Evolutionary conservation across 1,284 basidiomycete genomes (phyloP).

Genomic region (Rhodotorula mucilaginosa): DNA sequence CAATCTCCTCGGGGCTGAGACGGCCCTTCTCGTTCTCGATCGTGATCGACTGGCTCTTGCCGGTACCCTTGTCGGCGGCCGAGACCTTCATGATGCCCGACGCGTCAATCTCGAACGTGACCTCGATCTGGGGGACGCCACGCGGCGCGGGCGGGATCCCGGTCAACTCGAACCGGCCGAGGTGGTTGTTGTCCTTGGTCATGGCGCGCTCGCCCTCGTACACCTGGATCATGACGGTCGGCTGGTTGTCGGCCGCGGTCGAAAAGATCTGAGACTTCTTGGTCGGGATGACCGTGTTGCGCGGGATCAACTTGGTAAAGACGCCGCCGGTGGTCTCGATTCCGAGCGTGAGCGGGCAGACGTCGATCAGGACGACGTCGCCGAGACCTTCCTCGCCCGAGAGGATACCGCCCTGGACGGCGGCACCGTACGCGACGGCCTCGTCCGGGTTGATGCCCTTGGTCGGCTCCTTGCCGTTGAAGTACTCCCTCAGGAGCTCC

Average conservation of each 20-base stretch:
- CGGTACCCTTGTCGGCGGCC: slow-evolving; percentile 91
- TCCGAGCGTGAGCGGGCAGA: slow-evolving; percentile 93
- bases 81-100: slow-evolving; percentile 52
- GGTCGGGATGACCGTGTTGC: slow-evolving; percentile 97
- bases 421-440: slow-evolving; percentile 95
- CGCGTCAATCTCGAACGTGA: slow-evolving; percentile 86
- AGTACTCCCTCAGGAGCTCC: slow-evolving; percentile 91
- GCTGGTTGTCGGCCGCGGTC: slow-evolving; percentile 88
- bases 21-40: slow-evolving; percentile 61
- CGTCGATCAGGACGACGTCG: slow-evolving; percentile 92
- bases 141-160: slow-evolving; percentile 91
- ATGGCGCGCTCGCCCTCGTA: slow-evolving; percentile 99
- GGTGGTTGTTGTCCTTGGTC: slow-evolving; percentile 97
- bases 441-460: slow-evolving; percentile 95
- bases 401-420: slow-evolving; percentile 97
- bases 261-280: slow-evolving; percentile 99
- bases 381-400: slow-evolving; percentile 98
- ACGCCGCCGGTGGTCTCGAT: slow-evolving; percentile 99
- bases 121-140: slow-evolving; percentile 92
- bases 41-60: slow-evolving; percentile 56
- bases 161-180: slow-evolving; percentile 75
- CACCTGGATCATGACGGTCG: slow-evolving; percentile 97
- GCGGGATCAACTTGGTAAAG: slow-evolving; percentile 93
- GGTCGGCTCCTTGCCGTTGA: slow-evolving; percentile 72
- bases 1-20: slow-evolving; percentile 79